Evolutionary conservation across 306 rosid species (phyloP).

Genomic region (Castanospermum australe): DNA sequence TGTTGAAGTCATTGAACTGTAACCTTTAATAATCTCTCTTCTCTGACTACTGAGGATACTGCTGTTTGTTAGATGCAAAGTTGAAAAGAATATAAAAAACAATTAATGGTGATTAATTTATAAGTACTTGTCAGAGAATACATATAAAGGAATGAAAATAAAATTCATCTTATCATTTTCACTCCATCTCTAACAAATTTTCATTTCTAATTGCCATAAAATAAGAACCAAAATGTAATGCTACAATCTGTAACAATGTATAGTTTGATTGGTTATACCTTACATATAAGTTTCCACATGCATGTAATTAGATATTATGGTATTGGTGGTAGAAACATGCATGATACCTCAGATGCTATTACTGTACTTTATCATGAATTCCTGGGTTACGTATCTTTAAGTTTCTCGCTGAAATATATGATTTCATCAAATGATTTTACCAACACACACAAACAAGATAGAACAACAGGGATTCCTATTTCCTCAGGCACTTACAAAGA

Average conservation of each 20-base stretch:
- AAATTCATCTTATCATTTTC: neutral
- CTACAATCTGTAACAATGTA: neutral
- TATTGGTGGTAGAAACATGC: neutral
- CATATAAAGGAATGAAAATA: neutral
- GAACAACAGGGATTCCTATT: neutral
- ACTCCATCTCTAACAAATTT: neutral
- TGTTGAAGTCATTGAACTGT: conserved; percentile 14
- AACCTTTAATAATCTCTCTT: conserved; percentile 2
- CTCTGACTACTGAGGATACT: neutral
- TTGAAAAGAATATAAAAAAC: neutral
- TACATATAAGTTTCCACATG: neutral
- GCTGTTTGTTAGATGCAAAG: neutral
- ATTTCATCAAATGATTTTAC: neutral
- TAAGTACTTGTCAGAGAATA: neutral
- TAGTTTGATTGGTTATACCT: neutral
- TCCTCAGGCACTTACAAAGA: neutral
- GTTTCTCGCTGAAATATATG: neutral
- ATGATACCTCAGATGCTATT: neutral
- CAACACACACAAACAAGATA: neutral
- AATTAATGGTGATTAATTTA: neutral
- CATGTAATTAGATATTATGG: neutral
- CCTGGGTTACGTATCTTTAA: neutral
- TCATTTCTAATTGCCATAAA: neutral
- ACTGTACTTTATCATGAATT: neutral
- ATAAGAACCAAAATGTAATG: neutral